Base-by-base conservation (phyloP, 1,284 basidiomycete genomes). In the Porodaedalea pini region DNA sequence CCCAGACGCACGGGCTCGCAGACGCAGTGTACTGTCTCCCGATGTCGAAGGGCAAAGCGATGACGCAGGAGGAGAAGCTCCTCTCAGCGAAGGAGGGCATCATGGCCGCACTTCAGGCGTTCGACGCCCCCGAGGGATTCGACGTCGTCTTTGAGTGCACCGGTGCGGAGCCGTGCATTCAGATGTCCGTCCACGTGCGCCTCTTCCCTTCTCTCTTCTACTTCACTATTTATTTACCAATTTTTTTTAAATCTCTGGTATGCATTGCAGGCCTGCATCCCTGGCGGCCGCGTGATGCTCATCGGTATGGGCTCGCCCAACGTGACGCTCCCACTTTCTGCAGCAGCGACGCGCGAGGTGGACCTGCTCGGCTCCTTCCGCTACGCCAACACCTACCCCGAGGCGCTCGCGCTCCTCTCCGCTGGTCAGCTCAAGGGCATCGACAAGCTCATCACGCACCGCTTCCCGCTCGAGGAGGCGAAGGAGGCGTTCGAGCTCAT, bases 101-200 rank as follows among this genome's bases (percentile, higher is more conserved):
- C 4, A 70, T 74, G 25, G 68, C 73, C 36, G 78, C 83, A 17
- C 73, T 93, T 65, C 69, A 77, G 62, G 70, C 78, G 61, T 86
- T 88, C 66, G 77, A 75, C 56, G 74, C 83, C 59, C 76, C 78
- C 21, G 85, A 91, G 31, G 94, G 94, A 11, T 96, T 94, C 71
- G 94, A 98, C 72, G 77, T 90, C 64, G 87, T 97, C 36, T 92
- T 94, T 66, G 95, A 98, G 71, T 98, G 95, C 73, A 96, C 94
- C 4, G 95, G 95, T 63, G 93, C 93, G 1, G 93, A 95, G 71
- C 78, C 83, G 29, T 92, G 89, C 68, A 93, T 94, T 69, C 91
- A 94, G 69, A 86, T 92, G 82, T 86, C 88, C 52, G 80, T 93
- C 63, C 82, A 90, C 72, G 90, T 91, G 73, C 77, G 88, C 74